These are phyloP conservation scores for Amyloporia xantha DNA, from an alignment of 768 basidiomycete genomes.

Conservation along the genomic window DNA sequence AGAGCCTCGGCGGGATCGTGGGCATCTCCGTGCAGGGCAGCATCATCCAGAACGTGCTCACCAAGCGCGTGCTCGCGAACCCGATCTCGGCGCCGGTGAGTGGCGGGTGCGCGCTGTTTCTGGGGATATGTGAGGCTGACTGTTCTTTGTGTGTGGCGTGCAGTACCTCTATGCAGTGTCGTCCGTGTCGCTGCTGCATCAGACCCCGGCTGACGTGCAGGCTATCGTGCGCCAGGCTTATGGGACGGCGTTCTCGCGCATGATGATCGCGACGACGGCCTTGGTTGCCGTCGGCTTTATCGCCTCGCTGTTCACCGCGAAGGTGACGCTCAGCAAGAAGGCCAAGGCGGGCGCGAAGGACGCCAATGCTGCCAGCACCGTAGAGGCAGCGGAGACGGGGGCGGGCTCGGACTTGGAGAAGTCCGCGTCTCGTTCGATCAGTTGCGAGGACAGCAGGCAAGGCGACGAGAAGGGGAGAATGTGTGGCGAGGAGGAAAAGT, in stretches of 20 bases:
- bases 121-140: not conserved
- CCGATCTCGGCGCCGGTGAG: conserved; percentile 2
- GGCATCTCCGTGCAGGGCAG: conserved; percentile 6
- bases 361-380: no score
- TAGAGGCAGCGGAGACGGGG: no score
- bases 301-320: conserved; percentile 1
- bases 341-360: not conserved
- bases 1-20: conserved; percentile 5
- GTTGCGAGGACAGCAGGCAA: no score
- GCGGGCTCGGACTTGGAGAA: no score
- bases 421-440: no score
- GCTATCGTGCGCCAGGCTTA: not conserved
- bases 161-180: not conserved
- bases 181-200: not conserved
- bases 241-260: conserved; percentile 1
- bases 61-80: not conserved
- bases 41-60: conserved; percentile 4
- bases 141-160: not conserved
- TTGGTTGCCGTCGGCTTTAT: conserved; percentile 3
- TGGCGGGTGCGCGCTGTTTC: not conserved
- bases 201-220: not conserved
- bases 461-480: no score
- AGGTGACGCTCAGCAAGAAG: not conserved
- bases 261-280: conserved; percentile 5
- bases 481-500: no score